phyloP scores from a whole-genome alignment of 208 protist genomes.

The Naegleria lovaniensis region DNA sequence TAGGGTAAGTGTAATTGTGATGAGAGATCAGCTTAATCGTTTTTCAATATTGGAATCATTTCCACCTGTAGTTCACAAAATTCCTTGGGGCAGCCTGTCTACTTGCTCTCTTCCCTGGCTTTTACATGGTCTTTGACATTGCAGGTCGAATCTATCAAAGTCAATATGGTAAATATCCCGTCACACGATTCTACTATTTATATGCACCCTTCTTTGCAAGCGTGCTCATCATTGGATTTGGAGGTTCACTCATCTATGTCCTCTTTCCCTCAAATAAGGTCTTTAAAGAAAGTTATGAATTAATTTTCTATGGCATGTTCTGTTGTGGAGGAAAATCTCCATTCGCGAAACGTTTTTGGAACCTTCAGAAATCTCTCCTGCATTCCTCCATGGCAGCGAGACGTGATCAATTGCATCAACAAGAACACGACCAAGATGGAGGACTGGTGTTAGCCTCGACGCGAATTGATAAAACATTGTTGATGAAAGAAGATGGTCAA shows the following conservation, averaged over 20 bases:
- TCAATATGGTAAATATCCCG: background rate
- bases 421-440: too few relatives aligned
- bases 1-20: background rate
- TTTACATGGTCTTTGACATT: background rate
- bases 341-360: background rate
- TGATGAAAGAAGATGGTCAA: too few relatives aligned
- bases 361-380: too few relatives aligned
- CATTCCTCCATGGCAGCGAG: too few relatives aligned
- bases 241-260: background rate
- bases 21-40: background rate
- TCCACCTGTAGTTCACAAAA: too few relatives aligned
- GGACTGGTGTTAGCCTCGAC: too few relatives aligned
- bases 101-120: background rate
- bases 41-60: too few relatives aligned
- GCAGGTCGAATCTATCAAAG: background rate
- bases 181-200: background rate
- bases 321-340: background rate
- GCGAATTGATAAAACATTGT: too few relatives aligned
- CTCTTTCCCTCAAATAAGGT: background rate
- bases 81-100: background rate
- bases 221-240: background rate
- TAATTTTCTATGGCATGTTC: background rate
- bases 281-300: background rate
- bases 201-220: background rate
- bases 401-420: too few relatives aligned